Conservation (phyloP, 1,284 basidiomycete species). For the Ganoderma sp. region DNA sequence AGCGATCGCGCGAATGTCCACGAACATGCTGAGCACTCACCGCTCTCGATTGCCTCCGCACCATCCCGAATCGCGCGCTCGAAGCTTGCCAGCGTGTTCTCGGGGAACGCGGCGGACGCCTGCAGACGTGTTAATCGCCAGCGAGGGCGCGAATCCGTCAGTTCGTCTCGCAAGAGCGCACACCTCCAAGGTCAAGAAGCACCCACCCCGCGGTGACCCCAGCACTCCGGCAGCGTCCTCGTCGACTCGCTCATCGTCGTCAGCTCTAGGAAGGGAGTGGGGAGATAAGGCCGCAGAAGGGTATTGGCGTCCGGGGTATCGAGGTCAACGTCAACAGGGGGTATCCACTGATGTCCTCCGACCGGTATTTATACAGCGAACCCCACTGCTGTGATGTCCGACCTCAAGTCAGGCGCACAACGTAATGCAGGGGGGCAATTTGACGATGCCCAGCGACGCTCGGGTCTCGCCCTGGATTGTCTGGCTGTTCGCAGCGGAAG, state of each 20-base stretch:
- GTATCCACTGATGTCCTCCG: background rate
- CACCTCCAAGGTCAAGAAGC: slow-evolving; percentile 4
- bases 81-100: slow-evolving; percentile 93
- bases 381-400: background rate
- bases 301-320: background rate
- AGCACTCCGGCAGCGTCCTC: slow-evolving; percentile 65
- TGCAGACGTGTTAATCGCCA: slow-evolving; percentile 40
- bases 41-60: slow-evolving; percentile 94
- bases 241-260: slow-evolving; percentile 6
- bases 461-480: background rate
- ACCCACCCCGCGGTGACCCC: slow-evolving; percentile 93
- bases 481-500: background rate
- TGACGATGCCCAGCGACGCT: background rate
- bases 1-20: background rate
- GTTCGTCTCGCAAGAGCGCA: slow-evolving; percentile 6
- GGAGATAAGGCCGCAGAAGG: background rate
- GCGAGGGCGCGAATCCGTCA: slow-evolving; percentile 15
- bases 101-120: slow-evolving; percentile 88
- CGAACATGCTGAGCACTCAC: slow-evolving; percentile 52
- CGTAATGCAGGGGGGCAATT: background rate
- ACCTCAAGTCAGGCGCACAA: background rate
- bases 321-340: background rate
- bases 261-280: background rate
- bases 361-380: background rate
- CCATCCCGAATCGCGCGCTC: slow-evolving; percentile 92